phyloP scores from a whole-genome alignment of 2,329 filamentous ascomycete species.

The Paracamarosporium sp. region DNA sequence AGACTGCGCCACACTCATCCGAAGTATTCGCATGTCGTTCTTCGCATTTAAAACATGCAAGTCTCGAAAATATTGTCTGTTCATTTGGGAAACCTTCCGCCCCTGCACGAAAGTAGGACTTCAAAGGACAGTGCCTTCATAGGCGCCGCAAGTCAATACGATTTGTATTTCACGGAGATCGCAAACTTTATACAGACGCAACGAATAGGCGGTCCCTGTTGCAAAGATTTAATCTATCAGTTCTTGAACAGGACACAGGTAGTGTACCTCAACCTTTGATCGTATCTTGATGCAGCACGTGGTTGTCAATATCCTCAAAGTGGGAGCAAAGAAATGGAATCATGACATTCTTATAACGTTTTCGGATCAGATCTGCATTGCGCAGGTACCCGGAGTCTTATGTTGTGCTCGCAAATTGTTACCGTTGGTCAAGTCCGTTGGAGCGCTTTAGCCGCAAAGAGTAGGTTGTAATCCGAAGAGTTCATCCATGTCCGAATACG shows the following conservation, averaged over 20 bases:
- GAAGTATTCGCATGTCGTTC: background rate
- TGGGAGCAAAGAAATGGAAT: background rate
- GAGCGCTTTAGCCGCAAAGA: background rate
- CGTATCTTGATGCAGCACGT: too few relatives aligned
- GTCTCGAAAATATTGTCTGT: background rate
- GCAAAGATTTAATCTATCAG: background rate
- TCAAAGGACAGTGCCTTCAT: background rate
- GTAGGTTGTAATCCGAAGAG: background rate
- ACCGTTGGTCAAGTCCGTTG: background rate
- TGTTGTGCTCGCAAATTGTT: background rate
- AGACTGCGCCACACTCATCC: background rate
- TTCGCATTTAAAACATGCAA: background rate
- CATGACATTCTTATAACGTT: background rate
- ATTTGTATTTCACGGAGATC: background rate
- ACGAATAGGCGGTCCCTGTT: background rate
- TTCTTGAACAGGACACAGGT: background rate
- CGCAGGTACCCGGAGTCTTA: background rate
- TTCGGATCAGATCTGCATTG: too few relatives aligned
- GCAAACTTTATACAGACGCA: background rate
- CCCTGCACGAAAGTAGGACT: background rate
- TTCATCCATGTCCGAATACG: constrained; percentile 1
- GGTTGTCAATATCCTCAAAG: background rate
- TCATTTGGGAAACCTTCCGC: background rate
- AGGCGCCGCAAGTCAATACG: background rate
- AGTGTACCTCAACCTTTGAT: background rate